phyloP scores from a whole-genome alignment of 345 rosid genomes.

The Eucalyptus lansdowneana region DNA sequence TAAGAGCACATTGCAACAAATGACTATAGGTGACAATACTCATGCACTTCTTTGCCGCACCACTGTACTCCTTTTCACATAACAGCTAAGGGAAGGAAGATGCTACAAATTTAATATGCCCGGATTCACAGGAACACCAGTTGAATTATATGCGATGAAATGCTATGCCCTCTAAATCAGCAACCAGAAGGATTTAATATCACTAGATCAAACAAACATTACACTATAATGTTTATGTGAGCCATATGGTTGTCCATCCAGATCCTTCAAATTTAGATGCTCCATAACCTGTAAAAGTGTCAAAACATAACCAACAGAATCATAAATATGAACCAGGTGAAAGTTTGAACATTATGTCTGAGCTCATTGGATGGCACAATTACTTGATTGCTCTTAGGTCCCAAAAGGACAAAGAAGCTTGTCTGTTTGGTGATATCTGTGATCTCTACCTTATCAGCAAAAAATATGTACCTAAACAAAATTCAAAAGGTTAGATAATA shows the following conservation, averaged over 20 bases:
- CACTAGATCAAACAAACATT: background rate
- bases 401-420: constrained; percentile 51
- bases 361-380: constrained; percentile 1
- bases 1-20: background rate
- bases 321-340: background rate
- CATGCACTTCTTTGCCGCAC: background rate
- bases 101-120: background rate
- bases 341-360: background rate
- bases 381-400: constrained; percentile 66
- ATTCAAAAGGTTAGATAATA: background rate
- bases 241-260: constrained; percentile 74
- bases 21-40: background rate
- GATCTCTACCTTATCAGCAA: constrained; percentile 77
- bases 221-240: constrained; percentile 69
- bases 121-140: background rate
- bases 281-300: constrained; percentile 39
- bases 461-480: constrained; percentile 58
- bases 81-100: background rate
- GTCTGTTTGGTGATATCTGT: constrained; percentile 78
- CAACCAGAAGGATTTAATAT: background rate
- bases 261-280: constrained; percentile 57
- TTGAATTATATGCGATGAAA: background rate
- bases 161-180: background rate
- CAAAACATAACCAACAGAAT: background rate
- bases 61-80: background rate